Evolutionary conservation across 768 basidiomycete species (phyloP).

Genomic region (Mycena albidolilacea): DNA sequence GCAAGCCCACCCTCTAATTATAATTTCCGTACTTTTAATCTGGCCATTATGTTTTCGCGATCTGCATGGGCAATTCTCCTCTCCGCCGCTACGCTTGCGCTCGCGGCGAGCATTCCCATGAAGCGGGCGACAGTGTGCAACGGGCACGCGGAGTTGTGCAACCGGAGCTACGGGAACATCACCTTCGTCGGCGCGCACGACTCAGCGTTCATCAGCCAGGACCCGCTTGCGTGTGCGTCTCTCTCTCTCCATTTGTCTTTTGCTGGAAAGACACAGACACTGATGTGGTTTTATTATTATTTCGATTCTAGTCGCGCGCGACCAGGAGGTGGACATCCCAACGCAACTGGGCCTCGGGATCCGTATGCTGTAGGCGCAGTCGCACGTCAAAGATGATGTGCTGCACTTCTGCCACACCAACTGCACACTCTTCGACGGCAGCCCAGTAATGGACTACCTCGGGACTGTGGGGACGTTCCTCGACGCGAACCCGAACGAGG

Average conservation of each 20-base stretch:
- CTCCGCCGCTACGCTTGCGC: conserved; percentile 22
- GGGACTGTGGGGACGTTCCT: conserved; percentile 68
- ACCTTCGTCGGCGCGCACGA: conserved; percentile 49
- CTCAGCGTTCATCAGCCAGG: conserved; percentile 24
- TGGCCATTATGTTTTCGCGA: conserved; percentile 27
- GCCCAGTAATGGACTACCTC: conserved; percentile 64
- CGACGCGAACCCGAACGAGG: conserved; percentile 74
- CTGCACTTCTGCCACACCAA: conserved; percentile 69
- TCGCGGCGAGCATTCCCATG: conserved; percentile 17
- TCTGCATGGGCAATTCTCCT: conserved; percentile 5
- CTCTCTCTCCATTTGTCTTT: too few relatives aligned
- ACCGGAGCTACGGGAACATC: conserved; percentile 56
- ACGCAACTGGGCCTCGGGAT: conserved; percentile 1
- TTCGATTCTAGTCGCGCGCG: background rate
- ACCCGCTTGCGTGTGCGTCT: conserved; percentile 36
- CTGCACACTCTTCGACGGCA: conserved; percentile 69
- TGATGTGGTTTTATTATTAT: background rate
- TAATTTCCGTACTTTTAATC: conserved; percentile 3
- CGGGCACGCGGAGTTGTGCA: conserved; percentile 61
- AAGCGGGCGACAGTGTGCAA: conserved; percentile 11
- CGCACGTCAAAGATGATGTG: background rate
- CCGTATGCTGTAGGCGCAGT: background rate
- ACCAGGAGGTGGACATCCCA: background rate
- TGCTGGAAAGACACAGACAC: background rate
- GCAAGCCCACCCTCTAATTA: too few relatives aligned